A percentile compares a stretch with the other conserved stretches of the same genome.
phyloP scores from a whole-genome alignment of 495 filamentous ascomycete genomes.

The Haplographium delicatum region DNA sequence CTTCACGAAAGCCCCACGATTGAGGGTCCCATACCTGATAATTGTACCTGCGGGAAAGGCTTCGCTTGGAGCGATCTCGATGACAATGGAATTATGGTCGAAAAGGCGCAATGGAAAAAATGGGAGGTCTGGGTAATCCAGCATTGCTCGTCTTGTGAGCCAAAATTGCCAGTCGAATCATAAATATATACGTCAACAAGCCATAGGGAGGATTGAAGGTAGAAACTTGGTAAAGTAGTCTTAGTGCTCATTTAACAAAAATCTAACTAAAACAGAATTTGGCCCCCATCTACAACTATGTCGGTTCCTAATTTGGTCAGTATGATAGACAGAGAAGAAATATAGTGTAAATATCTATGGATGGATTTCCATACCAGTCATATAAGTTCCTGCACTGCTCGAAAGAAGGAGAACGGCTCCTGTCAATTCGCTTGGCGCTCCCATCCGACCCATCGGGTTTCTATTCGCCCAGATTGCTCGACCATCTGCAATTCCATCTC shows the following conservation, averaged over 20 bases:
- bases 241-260: too few species aligned
- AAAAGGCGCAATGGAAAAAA: slow-evolving; percentile 45
- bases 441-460: slow-evolving; percentile 65
- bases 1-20: background rate
- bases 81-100: slow-evolving; percentile 52
- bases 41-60: slow-evolving; percentile 26
- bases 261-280: slow-evolving; percentile 28
- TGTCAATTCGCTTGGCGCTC: slow-evolving; percentile 55
- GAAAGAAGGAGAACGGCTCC: slow-evolving; percentile 63
- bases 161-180: background rate
- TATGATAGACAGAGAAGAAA: background rate
- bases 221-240: too few species aligned
- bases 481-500: slow-evolving; percentile 49
- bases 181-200: too few species aligned
- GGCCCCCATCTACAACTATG: slow-evolving; percentile 35
- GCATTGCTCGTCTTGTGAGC: slow-evolving; percentile 23
- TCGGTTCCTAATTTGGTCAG: slow-evolving; percentile 23
- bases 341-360: slow-evolving; percentile 5
- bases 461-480: slow-evolving; percentile 53
- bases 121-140: slow-evolving; percentile 59
- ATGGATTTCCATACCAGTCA: slow-evolving; percentile 47
- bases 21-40: background rate
- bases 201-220: too few species aligned
- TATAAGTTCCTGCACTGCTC: slow-evolving; percentile 59
- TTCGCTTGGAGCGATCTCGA: slow-evolving; percentile 42